Base-by-base conservation (phyloP, 176 grass and related monocot genomes). In the Cymbopogon citratus region DNA sequence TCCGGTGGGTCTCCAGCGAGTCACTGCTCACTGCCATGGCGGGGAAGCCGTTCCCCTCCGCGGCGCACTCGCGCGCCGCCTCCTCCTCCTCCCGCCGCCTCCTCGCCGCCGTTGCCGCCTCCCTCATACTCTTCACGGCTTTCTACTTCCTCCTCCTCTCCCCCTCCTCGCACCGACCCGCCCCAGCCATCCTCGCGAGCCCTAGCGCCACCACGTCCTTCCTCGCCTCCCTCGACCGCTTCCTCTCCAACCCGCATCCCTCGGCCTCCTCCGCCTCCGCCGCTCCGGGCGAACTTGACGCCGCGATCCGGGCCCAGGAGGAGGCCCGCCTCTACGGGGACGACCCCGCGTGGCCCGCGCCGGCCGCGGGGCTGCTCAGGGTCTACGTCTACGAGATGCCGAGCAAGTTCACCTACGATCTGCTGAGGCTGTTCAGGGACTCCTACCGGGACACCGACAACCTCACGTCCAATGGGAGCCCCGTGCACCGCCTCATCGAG, bases 311-410 rank as follows among this genome's bases (percentile, higher is more conserved):
- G 81, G 80, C 9, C 71, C 69, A 70, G 75, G 95, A 94, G 63
- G 80, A 85, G 36, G 51, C 70, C 24, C 77, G 92, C 78, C 66
- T 97, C 12, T 91, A 94, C 63, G 87, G 82, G 10, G 66, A 85
- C 45, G 45, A 33, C 15, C 59, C 84, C n/a, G 87, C 80, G 8
- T 94, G 90, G 88, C 88, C 72, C 21, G 63, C 89, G 24, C 69
- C 69, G 9, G 83, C 77, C 23, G 79, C 84, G 63, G 49, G 69
- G 73, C 92, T 89, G 76, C 81, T 95, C 63, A 87, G 86, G 88
- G 92, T 95, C 33, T 95, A 93, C 82, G 92, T 99, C 16, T 93
- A 99, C 91, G 92, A 95, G 86, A 99, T 99, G 96, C 96, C 96
- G 51, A 41, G 75, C 60, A 99, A 95, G 72, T 99, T 99, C 87